A percentile compares a stretch with the other conserved stretches of the same genome.
Evolutionary conservation across 331 rosid genomes (phyloP).

Genomic region (Spiraea crenata): DNA sequence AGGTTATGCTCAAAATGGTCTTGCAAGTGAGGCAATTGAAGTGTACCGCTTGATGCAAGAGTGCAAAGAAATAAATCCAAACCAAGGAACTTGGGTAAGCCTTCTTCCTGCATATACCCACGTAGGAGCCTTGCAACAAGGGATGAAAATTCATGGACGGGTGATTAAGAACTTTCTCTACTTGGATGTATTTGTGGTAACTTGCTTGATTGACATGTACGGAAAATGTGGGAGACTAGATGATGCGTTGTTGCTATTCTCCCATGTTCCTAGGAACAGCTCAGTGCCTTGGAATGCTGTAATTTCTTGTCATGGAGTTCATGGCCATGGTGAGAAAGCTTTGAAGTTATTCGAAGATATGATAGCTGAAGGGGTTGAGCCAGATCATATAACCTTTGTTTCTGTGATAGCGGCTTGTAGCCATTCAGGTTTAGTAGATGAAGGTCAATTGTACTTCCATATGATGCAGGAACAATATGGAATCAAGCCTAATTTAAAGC

Average conservation of each 20-base stretch:
- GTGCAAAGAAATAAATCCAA: conserved; percentile 29
- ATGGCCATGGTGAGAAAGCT: conserved; percentile 42
- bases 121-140: conserved; percentile 44
- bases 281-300: conserved; percentile 46
- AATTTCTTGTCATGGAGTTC: conserved; percentile 48
- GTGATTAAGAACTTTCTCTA: conserved; percentile 37
- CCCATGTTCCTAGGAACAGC: conserved; percentile 29
- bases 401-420: conserved; percentile 50
- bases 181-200: conserved; percentile 41
- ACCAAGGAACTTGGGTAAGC: conserved; percentile 52
- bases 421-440: conserved; percentile 47
- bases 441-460: conserved; percentile 36
- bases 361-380: conserved; percentile 33
- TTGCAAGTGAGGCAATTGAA: conserved; percentile 43
- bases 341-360: conserved; percentile 39
- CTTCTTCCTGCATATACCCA: conserved; percentile 45
- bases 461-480: conserved; percentile 40
- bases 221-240: conserved; percentile 54
- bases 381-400: conserved; percentile 41
- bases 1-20: conserved; percentile 50
- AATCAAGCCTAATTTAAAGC: conserved; percentile 40
- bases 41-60: conserved; percentile 35
- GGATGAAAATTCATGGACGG: conserved; percentile 47
- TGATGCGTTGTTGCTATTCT: conserved; percentile 41
- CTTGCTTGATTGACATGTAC: conserved; percentile 50